Base-by-base conservation (phyloP, 2,329 filamentous ascomycete genomes). In the Helicocarpus griseus region DNA sequence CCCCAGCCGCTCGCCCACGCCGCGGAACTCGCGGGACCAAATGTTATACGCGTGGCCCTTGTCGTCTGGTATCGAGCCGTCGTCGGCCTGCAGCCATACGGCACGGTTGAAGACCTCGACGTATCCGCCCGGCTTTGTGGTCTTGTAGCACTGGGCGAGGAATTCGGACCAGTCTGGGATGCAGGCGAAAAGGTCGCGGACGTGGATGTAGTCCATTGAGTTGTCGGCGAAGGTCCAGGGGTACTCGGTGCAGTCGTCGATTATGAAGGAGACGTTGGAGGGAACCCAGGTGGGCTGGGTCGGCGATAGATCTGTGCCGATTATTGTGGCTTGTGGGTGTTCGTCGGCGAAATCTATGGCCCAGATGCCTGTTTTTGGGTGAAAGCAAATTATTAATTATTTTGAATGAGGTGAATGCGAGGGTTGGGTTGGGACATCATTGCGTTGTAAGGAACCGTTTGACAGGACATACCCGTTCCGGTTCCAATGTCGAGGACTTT, bases 221-320 rank as follows among this genome's bases (percentile, higher is more conserved):
- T 72, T 58, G 0, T 68, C 60, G 4, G 73, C 68, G 67, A 79
- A 61, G 68, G 78, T 69, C 80, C 80, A 83, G 51, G 85, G 77
- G 1, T 75, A 70, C 59, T 81, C 79, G 2, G 76, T 74, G 61
- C 75, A 75, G 59, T 89, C 85, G 60, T 88, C 85, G 41, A 89
- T 77, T 54, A 81, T 80, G 57, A 89, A 90, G 55, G 81, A 79
- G 14, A 89, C 83, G 56, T 89, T 90, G 19, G 78, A 77, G 0
- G 86, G 85, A 0, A 87, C 82, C 46, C 77, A 73, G 6, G 70
- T 69, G 2, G 82, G 81, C 60, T 86, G 83, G 21, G 85, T 81
- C 1, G 83, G 81, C 0, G 82, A 85, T 4, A 87, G 72, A 59
- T 87, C 69, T 28, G 64, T 68, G 39, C 64, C 69, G 52, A 56